phyloP scores from a whole-genome alignment of 2,329 filamentous ascomycete species.

The Ambrosiella cleistominuta region DNA sequence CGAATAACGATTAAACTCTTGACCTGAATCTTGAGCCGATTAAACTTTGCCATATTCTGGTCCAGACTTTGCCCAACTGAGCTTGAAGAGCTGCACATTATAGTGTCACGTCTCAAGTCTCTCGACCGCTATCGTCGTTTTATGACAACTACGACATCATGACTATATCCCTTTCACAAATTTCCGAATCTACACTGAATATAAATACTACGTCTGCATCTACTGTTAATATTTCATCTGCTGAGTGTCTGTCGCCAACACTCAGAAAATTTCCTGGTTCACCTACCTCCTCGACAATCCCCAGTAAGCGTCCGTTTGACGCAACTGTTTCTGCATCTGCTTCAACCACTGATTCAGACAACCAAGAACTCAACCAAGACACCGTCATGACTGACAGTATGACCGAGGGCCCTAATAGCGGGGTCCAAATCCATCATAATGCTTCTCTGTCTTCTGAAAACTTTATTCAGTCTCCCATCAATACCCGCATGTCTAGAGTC shows the following conservation, averaged over 20 bases:
- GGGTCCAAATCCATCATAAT: background rate
- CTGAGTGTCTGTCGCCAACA: constrained; percentile 4
- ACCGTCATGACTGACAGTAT: constrained; percentile 10
- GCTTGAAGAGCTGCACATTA: background rate
- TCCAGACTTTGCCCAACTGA: background rate
- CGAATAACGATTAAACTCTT: background rate
- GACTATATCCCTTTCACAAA: constrained; percentile 10
- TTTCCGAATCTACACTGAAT: constrained; percentile 7
- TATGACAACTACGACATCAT: constrained; percentile 5
- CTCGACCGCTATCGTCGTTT: background rate
- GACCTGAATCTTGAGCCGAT: background rate
- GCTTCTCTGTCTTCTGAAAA: constrained; percentile 3
- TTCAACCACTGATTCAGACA: background rate
- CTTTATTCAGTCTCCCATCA: constrained; percentile 5
- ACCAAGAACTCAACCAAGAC: background rate
- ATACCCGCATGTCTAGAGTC: constrained; percentile 30
- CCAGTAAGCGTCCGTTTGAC: constrained; percentile 11
- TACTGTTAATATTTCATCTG: background rate
- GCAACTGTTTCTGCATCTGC: background rate
- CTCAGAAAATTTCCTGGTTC: background rate
- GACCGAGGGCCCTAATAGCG: constrained; percentile 1
- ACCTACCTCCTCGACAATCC: constrained; percentile 6
- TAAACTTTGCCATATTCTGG: background rate
- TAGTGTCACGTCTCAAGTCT: background rate
- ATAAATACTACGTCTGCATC: constrained; percentile 3